Conservation (phyloP, 1,139 yeast genomes). For the Yamadazyma atlantica region DNA sequence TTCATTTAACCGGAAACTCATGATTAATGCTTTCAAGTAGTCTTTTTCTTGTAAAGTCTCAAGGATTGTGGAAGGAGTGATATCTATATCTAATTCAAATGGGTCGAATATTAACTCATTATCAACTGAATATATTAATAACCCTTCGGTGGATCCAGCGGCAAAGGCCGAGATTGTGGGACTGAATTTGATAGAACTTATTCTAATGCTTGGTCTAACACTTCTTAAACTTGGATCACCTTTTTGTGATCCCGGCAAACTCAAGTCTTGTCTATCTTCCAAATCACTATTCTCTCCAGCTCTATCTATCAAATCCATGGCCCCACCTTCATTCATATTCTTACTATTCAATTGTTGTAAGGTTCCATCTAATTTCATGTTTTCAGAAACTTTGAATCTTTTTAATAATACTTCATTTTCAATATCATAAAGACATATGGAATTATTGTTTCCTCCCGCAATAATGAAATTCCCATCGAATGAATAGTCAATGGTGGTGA, state of each 20-base stretch:
- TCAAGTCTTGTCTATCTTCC: constrained; percentile 74
- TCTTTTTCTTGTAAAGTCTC: constrained; percentile 67
- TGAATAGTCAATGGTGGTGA: constrained; percentile 79
- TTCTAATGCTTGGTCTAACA: constrained; percentile 77
- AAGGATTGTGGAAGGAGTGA: constrained; percentile 76
- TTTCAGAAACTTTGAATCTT: constrained; percentile 80
- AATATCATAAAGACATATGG: constrained; percentile 87
- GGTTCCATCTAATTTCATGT: constrained; percentile 92
- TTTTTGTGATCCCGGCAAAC: constrained; percentile 84
- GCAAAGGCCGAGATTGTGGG: constrained; percentile 93
- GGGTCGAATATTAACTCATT: constrained; percentile 83
- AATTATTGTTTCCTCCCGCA: constrained; percentile 93
- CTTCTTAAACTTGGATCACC: constrained; percentile 86
- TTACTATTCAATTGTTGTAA: constrained; percentile 73
- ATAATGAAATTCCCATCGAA: constrained; percentile 85
- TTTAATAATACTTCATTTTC: constrained; percentile 81
- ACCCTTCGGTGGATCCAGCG: constrained; percentile 94
- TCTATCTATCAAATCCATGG: constrained; percentile 76
- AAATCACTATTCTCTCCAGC: constrained; percentile 85
- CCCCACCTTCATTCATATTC: constrained; percentile 85
- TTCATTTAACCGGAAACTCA: constrained; percentile 94
- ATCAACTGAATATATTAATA: constrained; percentile 79
- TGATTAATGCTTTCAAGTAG: constrained; percentile 76
- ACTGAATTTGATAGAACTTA: constrained; percentile 74
- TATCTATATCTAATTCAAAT: constrained; percentile 88